These are phyloP conservation scores for Arabis hirsuta DNA, from an alignment of 345 rosid genomes.

Conservation along the genomic window DNA sequence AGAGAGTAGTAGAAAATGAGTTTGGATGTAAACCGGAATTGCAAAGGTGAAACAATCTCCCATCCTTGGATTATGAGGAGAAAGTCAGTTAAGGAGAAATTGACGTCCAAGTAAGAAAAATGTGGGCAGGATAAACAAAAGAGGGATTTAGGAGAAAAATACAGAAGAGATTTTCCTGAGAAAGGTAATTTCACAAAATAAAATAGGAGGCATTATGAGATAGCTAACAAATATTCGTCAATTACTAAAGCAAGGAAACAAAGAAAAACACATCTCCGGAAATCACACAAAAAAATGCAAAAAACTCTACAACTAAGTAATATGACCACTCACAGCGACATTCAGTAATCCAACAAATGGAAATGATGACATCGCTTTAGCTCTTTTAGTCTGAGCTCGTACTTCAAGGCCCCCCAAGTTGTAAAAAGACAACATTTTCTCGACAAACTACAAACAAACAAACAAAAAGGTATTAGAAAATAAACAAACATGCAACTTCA, in stretches of 20 bases:
- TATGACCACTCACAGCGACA: slow-evolving; percentile 74
- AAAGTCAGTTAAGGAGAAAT: not conserved
- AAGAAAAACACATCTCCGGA: slow-evolving; percentile 15
- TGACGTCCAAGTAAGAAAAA: slow-evolving; percentile 7
- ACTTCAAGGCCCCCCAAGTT: slow-evolving; percentile 39
- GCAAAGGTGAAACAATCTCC: slow-evolving; percentile 16
- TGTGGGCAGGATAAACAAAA: not conserved
- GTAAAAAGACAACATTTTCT: slow-evolving; percentile 69
- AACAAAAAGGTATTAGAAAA: slow-evolving; percentile 34
- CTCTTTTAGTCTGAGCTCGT: slow-evolving; percentile 35
- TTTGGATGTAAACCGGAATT: not conserved
- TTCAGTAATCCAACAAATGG: slow-evolving; percentile 77
- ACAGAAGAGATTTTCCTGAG: not conserved
- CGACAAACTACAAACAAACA: slow-evolving; percentile 54
- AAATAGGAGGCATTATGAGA: slow-evolving; percentile 2
- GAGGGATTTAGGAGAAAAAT: slow-evolving; percentile 3
- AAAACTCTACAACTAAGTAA: not conserved
- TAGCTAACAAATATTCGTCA: not conserved
- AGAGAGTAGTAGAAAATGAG: slow-evolving; percentile 11
- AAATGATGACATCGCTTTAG: slow-evolving; percentile 43
- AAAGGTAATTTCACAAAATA: slow-evolving; percentile 5
- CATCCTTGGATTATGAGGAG: not conserved
- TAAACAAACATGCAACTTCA: slow-evolving; percentile 20
- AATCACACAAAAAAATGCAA: slow-evolving; percentile 26
- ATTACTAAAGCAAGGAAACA: slow-evolving; percentile 12